Evolutionary conservation across 2,329 filamentous ascomycete genomes (phyloP), one percentile per base, ranked within the genome.

Genomic region (Pseudogymnoascus sp.): DNA sequence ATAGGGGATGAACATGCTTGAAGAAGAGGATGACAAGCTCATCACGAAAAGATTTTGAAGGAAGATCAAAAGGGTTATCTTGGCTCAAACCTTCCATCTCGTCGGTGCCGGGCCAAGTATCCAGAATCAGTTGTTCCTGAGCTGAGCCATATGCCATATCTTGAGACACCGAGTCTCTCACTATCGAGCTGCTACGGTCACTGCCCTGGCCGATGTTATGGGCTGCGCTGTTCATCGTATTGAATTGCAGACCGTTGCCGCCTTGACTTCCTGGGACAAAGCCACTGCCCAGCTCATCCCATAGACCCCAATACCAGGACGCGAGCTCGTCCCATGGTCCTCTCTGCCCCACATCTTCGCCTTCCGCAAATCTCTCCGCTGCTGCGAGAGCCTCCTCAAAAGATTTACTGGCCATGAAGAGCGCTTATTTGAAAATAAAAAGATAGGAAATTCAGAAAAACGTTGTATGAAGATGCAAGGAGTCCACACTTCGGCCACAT

Each of bases 241-340:
- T 56, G 26, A 13, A n/a, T 33, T 56, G 50, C 6, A 16, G 11
- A 21, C 11, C 50, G 21, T 6, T 2, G 7, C 29, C 29, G 7
- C 19, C 3, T 19, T 33, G 50, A 16, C 50, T 16, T 2, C 33
- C 50, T 2, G 8, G n/a, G 5, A 19, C 14, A 10, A 56, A 8
- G 29, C n/a, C 16, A 29, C 29, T 56, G 29, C 50, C 29, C n/a
- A 62, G 44, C 11, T 62, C 61, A 26, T 42, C 50, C 61, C 61
- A 62, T 37, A 50, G 56, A 19, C 50, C 61, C 61, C 61, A 62
- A 37, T 62, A 62, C 61, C 61, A 62, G 42, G 44, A 35, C 19
- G 61, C 61, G 21, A 62, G 61, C 13, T 62, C 29, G 31, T 56
- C 33, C 61, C 61, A 62, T 14, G 61, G 50, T 10, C 61, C 61